Conservation (phyloP, 2,329 filamentous ascomycete species). For the Fusarium sp. region DNA sequence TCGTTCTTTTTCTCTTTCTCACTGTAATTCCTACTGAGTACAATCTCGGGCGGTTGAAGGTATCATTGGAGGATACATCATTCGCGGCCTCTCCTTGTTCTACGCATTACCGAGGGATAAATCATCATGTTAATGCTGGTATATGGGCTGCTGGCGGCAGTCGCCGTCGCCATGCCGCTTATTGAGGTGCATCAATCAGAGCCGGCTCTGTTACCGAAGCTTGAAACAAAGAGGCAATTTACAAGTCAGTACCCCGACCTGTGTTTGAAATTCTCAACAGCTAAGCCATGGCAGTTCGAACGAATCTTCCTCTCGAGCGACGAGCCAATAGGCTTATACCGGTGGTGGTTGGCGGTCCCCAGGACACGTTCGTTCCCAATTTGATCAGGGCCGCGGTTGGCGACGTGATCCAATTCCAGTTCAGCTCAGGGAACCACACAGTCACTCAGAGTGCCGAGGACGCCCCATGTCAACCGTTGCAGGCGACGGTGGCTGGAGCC, state of each 20-base stretch:
- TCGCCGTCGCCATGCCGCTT: constrained; percentile 18
- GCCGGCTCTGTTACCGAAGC: neutral
- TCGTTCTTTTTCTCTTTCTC: constrained; percentile 3
- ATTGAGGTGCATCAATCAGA: constrained; percentile 22
- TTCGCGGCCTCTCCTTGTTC: neutral
- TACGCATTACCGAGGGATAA: neutral
- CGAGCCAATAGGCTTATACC: constrained; percentile 43
- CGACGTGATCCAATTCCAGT: constrained; percentile 58
- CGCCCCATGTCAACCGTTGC: constrained; percentile 53
- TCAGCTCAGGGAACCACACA: constrained; percentile 57
- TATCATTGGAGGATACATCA: neutral
- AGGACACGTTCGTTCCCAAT: constrained; percentile 54
- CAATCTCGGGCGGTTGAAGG: neutral
- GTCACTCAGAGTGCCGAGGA: constrained; percentile 54
- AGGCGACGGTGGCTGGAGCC: constrained; percentile 46
- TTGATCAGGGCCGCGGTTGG: constrained; percentile 48
- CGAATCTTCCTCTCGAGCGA: constrained; percentile 9
- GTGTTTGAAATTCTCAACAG: neutral
- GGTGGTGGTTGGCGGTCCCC: constrained; percentile 53
- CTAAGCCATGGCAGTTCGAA: constrained; percentile 15
- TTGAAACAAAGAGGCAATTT: constrained; percentile 4
- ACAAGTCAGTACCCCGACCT: neutral
- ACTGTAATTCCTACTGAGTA: constrained; percentile 19
- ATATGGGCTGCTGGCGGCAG: neutral
- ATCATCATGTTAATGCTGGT: constrained; percentile 9